Evolutionary conservation across 1,284 basidiomycete genomes (phyloP).

Genomic region (Fomitopsis betulina): DNA sequence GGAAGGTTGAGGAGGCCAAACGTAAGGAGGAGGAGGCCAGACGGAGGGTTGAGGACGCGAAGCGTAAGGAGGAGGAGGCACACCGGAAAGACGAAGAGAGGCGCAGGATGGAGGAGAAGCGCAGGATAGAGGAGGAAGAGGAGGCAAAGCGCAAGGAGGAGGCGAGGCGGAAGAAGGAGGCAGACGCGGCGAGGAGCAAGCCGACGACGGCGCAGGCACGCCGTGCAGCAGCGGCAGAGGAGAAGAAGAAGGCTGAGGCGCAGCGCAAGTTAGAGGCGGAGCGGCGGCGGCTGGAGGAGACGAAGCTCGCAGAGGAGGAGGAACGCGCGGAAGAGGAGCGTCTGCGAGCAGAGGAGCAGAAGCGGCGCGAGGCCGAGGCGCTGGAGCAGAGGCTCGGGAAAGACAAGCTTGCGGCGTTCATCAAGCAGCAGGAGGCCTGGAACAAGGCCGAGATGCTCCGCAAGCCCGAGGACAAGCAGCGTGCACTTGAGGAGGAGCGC

Average conservation of each 20-base stretch:
- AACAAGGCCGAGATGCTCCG: background rate
- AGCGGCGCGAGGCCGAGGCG: background rate
- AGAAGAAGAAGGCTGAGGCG: background rate
- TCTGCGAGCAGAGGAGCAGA: background rate
- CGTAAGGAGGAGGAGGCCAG: background rate
- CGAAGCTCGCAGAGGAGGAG: background rate
- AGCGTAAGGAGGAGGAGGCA: background rate
- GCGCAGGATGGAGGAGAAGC: background rate
- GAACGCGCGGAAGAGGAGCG: background rate
- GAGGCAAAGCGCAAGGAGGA: conserved; percentile 2
- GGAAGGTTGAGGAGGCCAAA: conserved; percentile 1
- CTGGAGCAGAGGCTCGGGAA: background rate
- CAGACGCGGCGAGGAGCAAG: background rate
- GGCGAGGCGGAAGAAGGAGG: conserved; percentile 2
- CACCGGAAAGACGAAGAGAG: background rate
- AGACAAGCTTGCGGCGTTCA: background rate
- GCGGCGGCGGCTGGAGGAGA: conserved; percentile 1
- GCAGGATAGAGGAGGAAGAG: background rate
- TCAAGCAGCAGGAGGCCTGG: background rate
- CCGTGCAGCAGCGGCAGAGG: background rate
- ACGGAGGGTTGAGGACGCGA: background rate
- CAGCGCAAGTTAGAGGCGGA: background rate
- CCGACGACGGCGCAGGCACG: background rate
- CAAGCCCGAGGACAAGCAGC: conserved; percentile 1
- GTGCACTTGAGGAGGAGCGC: background rate